A percentile compares a stretch with the other conserved stretches of the same genome.
Evolutionary conservation across 2,329 filamentous ascomycete species (phyloP).

Genomic region (Orbilia quercus): DNA sequence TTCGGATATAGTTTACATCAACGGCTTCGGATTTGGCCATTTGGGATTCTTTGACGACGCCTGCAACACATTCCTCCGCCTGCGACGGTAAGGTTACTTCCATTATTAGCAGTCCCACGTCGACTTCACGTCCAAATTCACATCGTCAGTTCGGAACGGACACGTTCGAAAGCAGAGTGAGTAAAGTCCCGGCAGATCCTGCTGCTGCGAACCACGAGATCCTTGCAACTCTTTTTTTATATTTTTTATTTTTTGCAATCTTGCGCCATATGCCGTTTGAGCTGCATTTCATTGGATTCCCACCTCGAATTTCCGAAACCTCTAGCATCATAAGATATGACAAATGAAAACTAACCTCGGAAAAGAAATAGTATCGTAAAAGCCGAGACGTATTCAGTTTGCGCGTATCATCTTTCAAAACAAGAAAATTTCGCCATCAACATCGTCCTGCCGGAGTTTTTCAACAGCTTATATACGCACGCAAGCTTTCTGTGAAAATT

Average conservation of each 20-base stretch:
- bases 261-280: slow-evolving; percentile 47
- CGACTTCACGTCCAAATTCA: slow-evolving; percentile 13
- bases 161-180: neutral
- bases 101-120: slow-evolving; percentile 54
- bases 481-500: slow-evolving; percentile 9
- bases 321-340: neutral
- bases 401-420: neutral
- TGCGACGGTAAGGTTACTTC: slow-evolving; percentile 28
- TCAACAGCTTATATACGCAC: slow-evolving; percentile 38
- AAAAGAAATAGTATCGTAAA: slow-evolving; percentile 20
- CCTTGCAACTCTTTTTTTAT: too few relatives aligned
- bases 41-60: slow-evolving; percentile 45
- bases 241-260: slow-evolving; percentile 7
- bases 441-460: slow-evolving; percentile 15
- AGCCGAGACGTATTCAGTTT: slow-evolving; percentile 22
- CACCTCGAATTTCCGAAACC: slow-evolving; percentile 32
- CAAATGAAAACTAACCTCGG: slow-evolving; percentile 31
- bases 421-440: slow-evolving; percentile 14
- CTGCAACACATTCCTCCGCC: slow-evolving; percentile 48
- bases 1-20: slow-evolving; percentile 37
- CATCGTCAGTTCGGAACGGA: slow-evolving; percentile 36
- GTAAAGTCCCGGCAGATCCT: slow-evolving; percentile 2
- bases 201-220: neutral
- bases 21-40: slow-evolving; percentile 25
- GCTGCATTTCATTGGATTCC: slow-evolving; percentile 40